Evolutionary conservation across 257 asterid genomes (phyloP).

Genomic region (Perilla frutescens): DNA sequence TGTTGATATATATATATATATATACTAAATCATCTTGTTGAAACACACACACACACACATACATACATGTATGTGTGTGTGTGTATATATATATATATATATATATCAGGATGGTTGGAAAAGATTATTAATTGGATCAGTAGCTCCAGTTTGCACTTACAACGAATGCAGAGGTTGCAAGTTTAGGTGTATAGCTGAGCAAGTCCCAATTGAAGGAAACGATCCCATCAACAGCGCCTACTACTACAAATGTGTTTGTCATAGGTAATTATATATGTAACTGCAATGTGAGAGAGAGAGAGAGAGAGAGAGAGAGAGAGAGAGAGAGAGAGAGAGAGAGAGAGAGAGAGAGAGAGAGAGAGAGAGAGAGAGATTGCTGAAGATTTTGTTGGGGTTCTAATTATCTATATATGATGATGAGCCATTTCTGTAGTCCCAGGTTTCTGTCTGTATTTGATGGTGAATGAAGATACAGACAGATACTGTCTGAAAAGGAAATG

Average conservation of each 20-base stretch:
- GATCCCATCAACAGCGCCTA: slow-evolving; percentile 85
- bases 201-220: slow-evolving; percentile 87
- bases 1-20: not conserved
- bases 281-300: not conserved
- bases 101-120: slow-evolving; percentile 39
- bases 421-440: not conserved
- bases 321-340: not conserved
- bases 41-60: too few species aligned
- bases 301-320: not conserved
- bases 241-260: slow-evolving; percentile 88
- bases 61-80: too few species aligned
- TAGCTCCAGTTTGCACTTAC: slow-evolving; percentile 82
- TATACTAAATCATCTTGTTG: not conserved
- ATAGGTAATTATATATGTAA: slow-evolving; percentile 41
- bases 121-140: slow-evolving; percentile 75
- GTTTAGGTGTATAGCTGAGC: slow-evolving; percentile 82
- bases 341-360: not conserved
- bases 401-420: too few species aligned
- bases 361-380: not conserved
- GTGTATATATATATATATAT: too few species aligned
- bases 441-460: not conserved
- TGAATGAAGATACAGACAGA: not conserved
- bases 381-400: not conserved
- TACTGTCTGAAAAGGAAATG: slow-evolving; percentile 19
- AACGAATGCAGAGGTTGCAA: slow-evolving; percentile 91